A percentile compares a stretch with the other conserved stretches of the same genome.
These are phyloP conservation scores for Cubamyces lactineus DNA, from an alignment of 768 basidiomycete genomes.

Conservation along the genomic window DNA sequence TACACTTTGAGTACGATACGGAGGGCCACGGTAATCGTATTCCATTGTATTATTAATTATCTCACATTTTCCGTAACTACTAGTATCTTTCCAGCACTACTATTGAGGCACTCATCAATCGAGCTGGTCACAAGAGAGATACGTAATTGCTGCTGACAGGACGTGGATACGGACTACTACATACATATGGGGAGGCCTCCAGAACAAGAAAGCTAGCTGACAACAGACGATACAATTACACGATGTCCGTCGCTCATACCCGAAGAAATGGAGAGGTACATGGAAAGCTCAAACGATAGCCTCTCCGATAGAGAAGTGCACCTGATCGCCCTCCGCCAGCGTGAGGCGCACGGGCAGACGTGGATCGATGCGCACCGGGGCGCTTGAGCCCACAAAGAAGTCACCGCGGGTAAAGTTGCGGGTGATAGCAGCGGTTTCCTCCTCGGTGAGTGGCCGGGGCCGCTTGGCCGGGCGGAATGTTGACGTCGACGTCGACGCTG, in stretches of 20 bases:
- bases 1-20: too few relatives aligned
- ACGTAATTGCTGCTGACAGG: neutral
- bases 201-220: conserved; percentile 19
- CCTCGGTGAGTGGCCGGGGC: conserved; percentile 78
- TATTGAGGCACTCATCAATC: too few relatives aligned
- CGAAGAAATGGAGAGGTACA: neutral
- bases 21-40: too few relatives aligned
- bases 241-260: conserved; percentile 21
- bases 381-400: conserved; percentile 80
- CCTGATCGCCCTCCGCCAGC: conserved; percentile 80
- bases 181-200: conserved; percentile 20
- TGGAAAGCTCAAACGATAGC: conserved; percentile 41
- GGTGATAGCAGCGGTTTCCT: conserved; percentile 82
- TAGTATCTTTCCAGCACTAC: too few relatives aligned
- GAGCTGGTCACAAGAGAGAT: too few relatives aligned
- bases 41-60: too few relatives aligned
- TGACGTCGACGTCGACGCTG: conserved; percentile 52
- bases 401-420: conserved; percentile 81
- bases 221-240: conserved; percentile 24
- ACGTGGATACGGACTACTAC: conserved; percentile 1
- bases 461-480: conserved; percentile 83
- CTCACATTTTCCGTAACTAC: too few relatives aligned
- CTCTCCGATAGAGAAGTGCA: conserved; percentile 65
- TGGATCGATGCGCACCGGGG: conserved; percentile 82
- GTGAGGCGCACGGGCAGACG: conserved; percentile 79